Conservation (phyloP, 768 basidiomycete genomes). For the Tricholoma hemisulphureum region DNA sequence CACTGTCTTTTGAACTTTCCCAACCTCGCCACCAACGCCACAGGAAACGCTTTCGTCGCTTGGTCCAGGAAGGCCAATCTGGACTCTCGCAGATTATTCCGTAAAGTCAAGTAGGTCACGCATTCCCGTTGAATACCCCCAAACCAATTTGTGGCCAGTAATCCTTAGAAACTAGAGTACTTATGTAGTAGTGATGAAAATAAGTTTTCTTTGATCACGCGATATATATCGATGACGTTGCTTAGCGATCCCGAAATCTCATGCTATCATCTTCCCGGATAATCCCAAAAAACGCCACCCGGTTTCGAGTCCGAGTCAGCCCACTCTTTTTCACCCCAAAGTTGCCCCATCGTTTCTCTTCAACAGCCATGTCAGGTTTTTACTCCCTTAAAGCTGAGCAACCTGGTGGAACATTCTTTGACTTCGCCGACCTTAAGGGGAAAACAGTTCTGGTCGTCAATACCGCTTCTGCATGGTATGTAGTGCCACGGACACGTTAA, state of each 20-base stretch:
- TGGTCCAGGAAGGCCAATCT: conserved; percentile 47
- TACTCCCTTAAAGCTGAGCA: conserved; percentile 68
- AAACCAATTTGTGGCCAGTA: no score
- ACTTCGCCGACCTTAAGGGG: conserved; percentile 70
- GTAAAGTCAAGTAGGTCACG: background rate
- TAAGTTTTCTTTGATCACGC: no score
- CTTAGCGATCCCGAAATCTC: no score
- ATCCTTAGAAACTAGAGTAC: no score
- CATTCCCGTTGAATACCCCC: no score
- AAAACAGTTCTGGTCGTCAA: conserved; percentile 81
- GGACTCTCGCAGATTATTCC: conserved; percentile 14
- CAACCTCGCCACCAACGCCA: conserved; percentile 44
- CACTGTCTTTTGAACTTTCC: conserved; percentile 50
- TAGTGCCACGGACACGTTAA: background rate
- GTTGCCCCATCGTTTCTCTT: background rate
- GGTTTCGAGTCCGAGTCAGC: conserved; percentile 40
- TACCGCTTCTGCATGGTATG: conserved; percentile 71
- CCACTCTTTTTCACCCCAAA: background rate
- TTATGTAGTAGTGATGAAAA: no score
- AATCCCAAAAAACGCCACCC: conserved; percentile 23
- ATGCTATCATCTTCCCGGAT: conserved; percentile 14
- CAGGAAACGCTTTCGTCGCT: conserved; percentile 41
- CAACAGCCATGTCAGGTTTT: conserved; percentile 39
- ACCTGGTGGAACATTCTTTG: conserved; percentile 52
- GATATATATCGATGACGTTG: no score